Conservation (phyloP, 495 filamentous ascomycete species). For the Chaetomium cochliodes region DNA sequence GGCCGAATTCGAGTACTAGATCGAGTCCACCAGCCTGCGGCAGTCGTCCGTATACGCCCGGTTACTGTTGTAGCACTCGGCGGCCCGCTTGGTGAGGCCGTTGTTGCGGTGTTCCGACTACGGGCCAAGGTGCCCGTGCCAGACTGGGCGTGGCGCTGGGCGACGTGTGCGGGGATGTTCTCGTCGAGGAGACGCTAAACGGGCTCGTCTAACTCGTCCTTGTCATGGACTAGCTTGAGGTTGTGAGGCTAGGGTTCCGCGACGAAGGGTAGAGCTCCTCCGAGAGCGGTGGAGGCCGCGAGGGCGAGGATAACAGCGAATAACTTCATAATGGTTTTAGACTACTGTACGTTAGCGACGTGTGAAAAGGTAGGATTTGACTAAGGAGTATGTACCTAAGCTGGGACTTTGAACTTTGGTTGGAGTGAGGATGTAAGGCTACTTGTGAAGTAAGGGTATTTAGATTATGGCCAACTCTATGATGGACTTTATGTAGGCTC, state of each 20-base stretch:
- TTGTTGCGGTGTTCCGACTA: background rate
- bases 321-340: background rate
- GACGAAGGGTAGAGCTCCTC: background rate
- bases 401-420: background rate
- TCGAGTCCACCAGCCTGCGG: background rate
- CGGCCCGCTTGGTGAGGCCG: background rate
- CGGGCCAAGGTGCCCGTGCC: background rate
- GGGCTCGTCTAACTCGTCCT: background rate
- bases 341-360: background rate
- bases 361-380: background rate
- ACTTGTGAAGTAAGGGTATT: too few species aligned
- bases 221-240: background rate
- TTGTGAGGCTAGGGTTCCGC: too few species aligned
- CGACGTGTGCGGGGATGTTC: slow-evolving; percentile 3
- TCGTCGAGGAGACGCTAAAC: background rate
- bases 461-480: too few species aligned
- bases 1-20: slow-evolving; percentile 1
- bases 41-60: slow-evolving; percentile 1
- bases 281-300: slow-evolving; percentile 2
- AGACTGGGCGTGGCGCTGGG: background rate
- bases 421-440: background rate
- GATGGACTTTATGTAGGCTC: too few species aligned
- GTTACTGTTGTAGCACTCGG: slow-evolving; percentile 6
- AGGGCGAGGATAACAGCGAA: slow-evolving; percentile 2
- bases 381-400: background rate